Base-by-base conservation (phyloP, 805 yeast genomes). In the Lipomyces orientalis region DNA sequence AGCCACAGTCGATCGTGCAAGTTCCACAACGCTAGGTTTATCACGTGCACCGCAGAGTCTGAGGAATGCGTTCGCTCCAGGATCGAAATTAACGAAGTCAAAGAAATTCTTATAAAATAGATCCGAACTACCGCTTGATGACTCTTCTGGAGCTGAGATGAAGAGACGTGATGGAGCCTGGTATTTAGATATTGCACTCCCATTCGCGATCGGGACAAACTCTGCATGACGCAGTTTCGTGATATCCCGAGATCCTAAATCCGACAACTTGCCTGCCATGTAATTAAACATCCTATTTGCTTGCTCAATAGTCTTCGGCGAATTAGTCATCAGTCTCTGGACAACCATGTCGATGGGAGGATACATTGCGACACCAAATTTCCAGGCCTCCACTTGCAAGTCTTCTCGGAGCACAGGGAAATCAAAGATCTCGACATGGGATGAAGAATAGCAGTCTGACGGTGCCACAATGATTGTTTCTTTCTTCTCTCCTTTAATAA, bases 21-120 rank as follows among this genome's bases (percentile, higher is more conserved):
- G 68, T 60, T 80, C 81, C 1, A 64, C 39, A 2, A 75, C 61
- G n/a, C 71, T 71, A 0, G 82, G 83, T 49, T 72, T 68, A 25
- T 75, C 74, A 3, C 79, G 66, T 2, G 79, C 77, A 1, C 82
- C 82, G 16, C 79, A 66, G 5, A 61, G 64, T 14, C 62, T 62
- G 35, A 80, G 67, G 64, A 80, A 80, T 1, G 80, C 78, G 16
- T 60, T 62, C 4, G 80, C 74, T 6, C 71, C 65, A 4, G 65
- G 57, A 2, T 73, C 67, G 55, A 72, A 66, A 12, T 51, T 46
- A 39, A 76, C 73, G 64, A 74, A 77, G 58, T 74, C 76, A 61
- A 77, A 77, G 37, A 76, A 71, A 7, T 62, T 70, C 19, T 68
- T 60, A 58, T 73, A 76, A 58, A 72, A 66, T 35, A 62, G 56